Evolutionary conservation across 2,329 filamentous ascomycete species (phyloP), one percentile per base, ranked within the genome.

Genomic region (Akanthomyces muscarius): DNA sequence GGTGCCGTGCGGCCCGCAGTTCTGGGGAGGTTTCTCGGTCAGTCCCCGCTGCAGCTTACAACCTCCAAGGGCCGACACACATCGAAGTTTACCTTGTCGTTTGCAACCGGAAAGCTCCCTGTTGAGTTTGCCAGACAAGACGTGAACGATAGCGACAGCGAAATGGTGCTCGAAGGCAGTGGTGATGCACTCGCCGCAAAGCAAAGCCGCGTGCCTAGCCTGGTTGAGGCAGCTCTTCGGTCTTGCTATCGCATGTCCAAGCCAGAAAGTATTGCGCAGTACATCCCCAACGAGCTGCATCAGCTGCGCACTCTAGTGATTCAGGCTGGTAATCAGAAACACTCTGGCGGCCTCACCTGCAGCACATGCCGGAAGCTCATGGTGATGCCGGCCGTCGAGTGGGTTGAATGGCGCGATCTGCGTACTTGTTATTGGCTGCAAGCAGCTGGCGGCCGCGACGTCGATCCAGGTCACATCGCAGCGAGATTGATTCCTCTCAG

Each of bases 391-490:
- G 72, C 79, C 4, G 76, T 81, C 0, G 79, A 86, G 68, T 89
- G 86, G 86, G 73, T 89, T 8, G 86, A 89, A 69, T 89, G 86
- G 83, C 85, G 82, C 71, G 77, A 82, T 63, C 61, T 77, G 28
- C 64, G 67, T 28, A 69, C 67, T 14, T 66, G 66, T 44, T 66
- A 68, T 25, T 63, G 61, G 61, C 61, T 52, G 28, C 53, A 54
- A 18, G 54, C 61, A 47, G 41, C 56, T 61, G 11, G 36, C 56
- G 16, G 25, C 44, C 60, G 60, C 11, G 51, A 53, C 11, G 13
- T 65, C 16, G 56, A 54, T 28, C 48, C 52, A 8, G 51, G 58
- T 4, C 51, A 62, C 25, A 64, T 67, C 61, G 66, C 60, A 3
- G 62, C 69, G 61, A 66, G 62, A 28, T 69, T 63, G 28, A 59